phyloP scores from a whole-genome alignment of 306 rosid genomes.

The Trichosanthes cucumerina region DNA sequence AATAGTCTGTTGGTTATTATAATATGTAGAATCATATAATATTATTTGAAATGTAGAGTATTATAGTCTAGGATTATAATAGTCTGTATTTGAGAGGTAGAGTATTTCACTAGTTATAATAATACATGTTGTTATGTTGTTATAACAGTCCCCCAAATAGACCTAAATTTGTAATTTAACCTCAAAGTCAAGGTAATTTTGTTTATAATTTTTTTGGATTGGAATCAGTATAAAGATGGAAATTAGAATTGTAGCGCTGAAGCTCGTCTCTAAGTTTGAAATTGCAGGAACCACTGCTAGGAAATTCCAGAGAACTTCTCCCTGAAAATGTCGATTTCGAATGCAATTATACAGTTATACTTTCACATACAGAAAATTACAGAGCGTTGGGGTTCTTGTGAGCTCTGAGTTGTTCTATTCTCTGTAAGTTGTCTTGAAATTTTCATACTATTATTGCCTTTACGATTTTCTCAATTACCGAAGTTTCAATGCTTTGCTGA shows the following conservation, averaged over 20 bases:
- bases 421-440: background rate
- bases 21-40: too few relatives aligned
- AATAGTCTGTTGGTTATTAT: too few relatives aligned
- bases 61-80: too few relatives aligned
- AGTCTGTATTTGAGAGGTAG: too few relatives aligned
- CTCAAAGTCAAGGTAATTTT: too few relatives aligned
- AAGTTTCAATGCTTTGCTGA: background rate
- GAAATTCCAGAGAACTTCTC: background rate
- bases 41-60: too few relatives aligned
- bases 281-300: background rate
- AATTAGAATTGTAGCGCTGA: background rate
- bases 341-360: background rate
- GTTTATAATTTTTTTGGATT: too few relatives aligned
- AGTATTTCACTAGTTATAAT: too few relatives aligned
- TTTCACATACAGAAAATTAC: background rate
- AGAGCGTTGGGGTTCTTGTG: background rate
- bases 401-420: background rate
- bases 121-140: too few relatives aligned
- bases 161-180: too few relatives aligned
- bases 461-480: background rate
- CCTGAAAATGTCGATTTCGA: background rate
- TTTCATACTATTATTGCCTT: background rate
- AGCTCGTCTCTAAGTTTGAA: background rate
- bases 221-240: too few relatives aligned
- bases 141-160: too few relatives aligned